phyloP scores from a whole-genome alignment of 1,139 yeast species.

The Yamadazyma mexicana region DNA sequence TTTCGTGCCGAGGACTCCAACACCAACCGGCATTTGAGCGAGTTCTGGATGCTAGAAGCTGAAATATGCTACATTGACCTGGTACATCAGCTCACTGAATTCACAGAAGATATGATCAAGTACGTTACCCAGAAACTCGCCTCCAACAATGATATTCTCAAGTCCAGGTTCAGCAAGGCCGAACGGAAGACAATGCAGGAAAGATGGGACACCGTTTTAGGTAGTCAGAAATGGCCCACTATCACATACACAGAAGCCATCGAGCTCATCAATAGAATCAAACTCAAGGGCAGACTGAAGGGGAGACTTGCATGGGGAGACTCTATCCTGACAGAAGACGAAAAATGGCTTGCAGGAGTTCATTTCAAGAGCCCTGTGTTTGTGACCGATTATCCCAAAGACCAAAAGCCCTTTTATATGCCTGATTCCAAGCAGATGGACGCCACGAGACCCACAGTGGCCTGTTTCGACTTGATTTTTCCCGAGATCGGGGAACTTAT shows the following conservation, averaged over 20 bases:
- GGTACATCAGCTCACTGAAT: constrained; percentile 59
- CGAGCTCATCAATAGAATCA: constrained; percentile 31
- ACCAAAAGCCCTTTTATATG: constrained; percentile 92
- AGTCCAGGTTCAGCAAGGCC: constrained; percentile 35
- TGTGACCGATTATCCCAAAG: constrained; percentile 82
- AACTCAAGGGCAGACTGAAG: constrained; percentile 26
- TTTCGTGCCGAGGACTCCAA: constrained; percentile 92
- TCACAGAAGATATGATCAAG: constrained; percentile 72
- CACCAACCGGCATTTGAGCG: constrained; percentile 88
- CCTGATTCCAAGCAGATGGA: constrained; percentile 32
- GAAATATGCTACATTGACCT: constrained; percentile 70
- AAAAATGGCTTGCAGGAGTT: constrained; percentile 80
- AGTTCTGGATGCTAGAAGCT: constrained; percentile 98
- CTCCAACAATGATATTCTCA: constrained; percentile 41
- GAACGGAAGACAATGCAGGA: constrained; percentile 26
- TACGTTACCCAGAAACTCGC: constrained; percentile 44
- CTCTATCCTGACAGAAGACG: constrained; percentile 80
- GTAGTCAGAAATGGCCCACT: constrained; percentile 58
- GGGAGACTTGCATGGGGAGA: constrained; percentile 60
- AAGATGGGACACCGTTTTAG: constrained; percentile 35
- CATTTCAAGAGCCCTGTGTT: constrained; percentile 76
- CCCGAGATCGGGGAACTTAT: constrained; percentile 96
- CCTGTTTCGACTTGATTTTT: constrained; percentile 82
- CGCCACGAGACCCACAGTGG: constrained; percentile 60
- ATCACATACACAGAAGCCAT: constrained; percentile 80